Percentiles rank a stretch among this genome's conserved stretches.
Evolutionary conservation across 1,284 basidiomycete genomes (phyloP).

Genomic region (Boletellus deceptivus): DNA sequence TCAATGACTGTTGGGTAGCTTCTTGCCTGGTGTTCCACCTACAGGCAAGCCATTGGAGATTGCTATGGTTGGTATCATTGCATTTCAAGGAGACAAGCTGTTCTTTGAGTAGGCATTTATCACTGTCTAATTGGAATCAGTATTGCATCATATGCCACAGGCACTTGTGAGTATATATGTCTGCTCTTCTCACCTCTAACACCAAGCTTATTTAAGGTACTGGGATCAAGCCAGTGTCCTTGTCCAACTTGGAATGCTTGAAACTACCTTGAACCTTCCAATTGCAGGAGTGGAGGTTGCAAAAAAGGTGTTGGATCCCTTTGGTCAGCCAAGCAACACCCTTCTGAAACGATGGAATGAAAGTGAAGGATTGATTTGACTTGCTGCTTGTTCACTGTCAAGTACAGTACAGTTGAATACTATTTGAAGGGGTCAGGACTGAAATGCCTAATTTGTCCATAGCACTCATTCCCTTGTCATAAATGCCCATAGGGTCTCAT

Average conservation of each 20-base stretch:
- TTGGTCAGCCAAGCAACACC: conserved; percentile 40
- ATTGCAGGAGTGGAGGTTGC: conserved; percentile 41
- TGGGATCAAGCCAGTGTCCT: conserved; percentile 49
- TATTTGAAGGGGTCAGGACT: no score
- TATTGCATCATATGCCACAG: conserved; percentile 10
- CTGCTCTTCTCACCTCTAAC: background rate
- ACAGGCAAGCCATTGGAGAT: conserved; percentile 45
- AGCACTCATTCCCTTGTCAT: no score
- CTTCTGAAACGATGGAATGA: conserved; percentile 40
- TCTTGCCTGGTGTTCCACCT: conserved; percentile 47
- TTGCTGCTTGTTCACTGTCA: no score
- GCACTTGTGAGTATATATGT: conserved; percentile 20
- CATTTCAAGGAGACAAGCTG: conserved; percentile 51
- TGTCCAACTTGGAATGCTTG: conserved; percentile 42
- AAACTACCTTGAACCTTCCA: conserved; percentile 32
- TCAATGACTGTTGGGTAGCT: conserved; percentile 12
- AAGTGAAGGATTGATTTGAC: conserved; percentile 33
- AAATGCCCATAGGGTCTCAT: no score
- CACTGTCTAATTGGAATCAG: background rate
- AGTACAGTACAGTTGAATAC: no score
- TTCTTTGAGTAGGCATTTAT: conserved; percentile 45
- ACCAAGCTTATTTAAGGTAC: conserved; percentile 33
- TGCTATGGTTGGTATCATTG: conserved; percentile 50
- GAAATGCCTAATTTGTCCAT: no score
- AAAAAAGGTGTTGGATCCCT: conserved; percentile 44